A percentile compares a stretch with the other conserved stretches of the same genome.
These are phyloP conservation scores for Pterulicium gracile DNA, from an alignment of 1,284 basidiomycete species.

Conservation along the genomic window DNA sequence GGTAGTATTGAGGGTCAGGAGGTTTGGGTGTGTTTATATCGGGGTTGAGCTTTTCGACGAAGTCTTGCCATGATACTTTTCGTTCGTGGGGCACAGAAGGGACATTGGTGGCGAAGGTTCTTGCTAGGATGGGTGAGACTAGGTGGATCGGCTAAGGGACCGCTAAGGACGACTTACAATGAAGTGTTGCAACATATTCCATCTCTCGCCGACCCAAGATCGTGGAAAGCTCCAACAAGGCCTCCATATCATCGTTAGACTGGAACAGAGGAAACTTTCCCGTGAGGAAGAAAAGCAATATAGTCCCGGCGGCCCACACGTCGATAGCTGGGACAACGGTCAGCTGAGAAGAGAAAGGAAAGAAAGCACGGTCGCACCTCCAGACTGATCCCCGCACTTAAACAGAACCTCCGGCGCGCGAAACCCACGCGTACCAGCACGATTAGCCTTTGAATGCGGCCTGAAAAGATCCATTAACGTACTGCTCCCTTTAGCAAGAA, in stretches of 20 bases:
- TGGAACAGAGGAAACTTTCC: slow-evolving; percentile 94
- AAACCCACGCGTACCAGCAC: slow-evolving; percentile 95
- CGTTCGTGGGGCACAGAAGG: slow-evolving; percentile 55
- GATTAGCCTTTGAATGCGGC: slow-evolving; percentile 87
- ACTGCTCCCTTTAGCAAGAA: not conserved
- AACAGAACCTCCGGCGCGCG: slow-evolving; percentile 93
- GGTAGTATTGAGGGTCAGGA: slow-evolving; percentile 42
- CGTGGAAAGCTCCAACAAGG: slow-evolving; percentile 87
- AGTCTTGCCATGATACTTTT: slow-evolving; percentile 58
- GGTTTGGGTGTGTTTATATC: slow-evolving; percentile 47
- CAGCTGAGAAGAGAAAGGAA: too few relatives aligned
- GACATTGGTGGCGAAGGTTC: slow-evolving; percentile 79
- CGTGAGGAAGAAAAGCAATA: slow-evolving; percentile 86
- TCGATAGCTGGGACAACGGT: slow-evolving; percentile 96
- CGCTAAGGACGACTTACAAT: slow-evolving; percentile 51
- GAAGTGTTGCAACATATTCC: slow-evolving; percentile 81
- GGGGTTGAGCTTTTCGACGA: slow-evolving; percentile 74
- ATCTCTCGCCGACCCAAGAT: slow-evolving; percentile 81
- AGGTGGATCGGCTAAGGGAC: slow-evolving; percentile 2
- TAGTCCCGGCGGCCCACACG: slow-evolving; percentile 92
- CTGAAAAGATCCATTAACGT: slow-evolving; percentile 24
- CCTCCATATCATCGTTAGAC: slow-evolving; percentile 91
- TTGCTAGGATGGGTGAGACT: slow-evolving; percentile 39
- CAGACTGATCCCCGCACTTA: slow-evolving; percentile 91
- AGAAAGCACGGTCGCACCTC: too few relatives aligned